Base-by-base conservation (phyloP, 2,329 filamentous ascomycete genomes). In the Zalaria sp. region DNA sequence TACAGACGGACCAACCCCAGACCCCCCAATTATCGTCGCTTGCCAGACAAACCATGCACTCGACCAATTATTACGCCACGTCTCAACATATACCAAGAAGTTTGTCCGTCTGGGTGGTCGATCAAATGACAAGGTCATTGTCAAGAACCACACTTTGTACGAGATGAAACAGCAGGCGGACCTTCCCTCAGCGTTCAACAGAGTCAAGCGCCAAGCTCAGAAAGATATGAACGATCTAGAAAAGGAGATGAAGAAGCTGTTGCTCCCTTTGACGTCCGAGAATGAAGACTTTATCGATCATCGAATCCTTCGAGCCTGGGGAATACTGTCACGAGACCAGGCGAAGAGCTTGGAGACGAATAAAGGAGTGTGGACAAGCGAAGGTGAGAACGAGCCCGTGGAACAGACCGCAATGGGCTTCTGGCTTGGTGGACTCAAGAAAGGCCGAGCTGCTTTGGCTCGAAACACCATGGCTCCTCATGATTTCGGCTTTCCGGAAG, bases 41-140 rank as follows among this genome's bases (percentile, higher is more conserved):
- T 86, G 85, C 5, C 86, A 94, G 52, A 95, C 87, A 0, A 95
- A 95, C 45, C 86, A 94, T 58, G 87, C 87, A 0, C 64, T 94
- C 0, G 87, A 95, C 51, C 87, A 94, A 54, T 66, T 95, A 0
- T 65, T 94, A 0, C 62, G 65, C 1, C 75, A 80, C 42, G 68
- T 86, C 10, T 66, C 76, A 1, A 54, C 64, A 4, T n/a, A 32
- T 7, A n/a, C 7, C 7, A 7, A 7, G 7, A 10, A n/a, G n/a
- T 78, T 87, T 43, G 63, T 81, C 38, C 72, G 80, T 5, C 61
- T 84, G 6, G 86, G 86, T 35, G 77, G 79, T 2, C 73, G 82
- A 27, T 83, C 81, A 11, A 72, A 75, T 40, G 79, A 83, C 45
- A 61, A 66, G 1, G 68, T 71, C 0, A 54, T 67, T 25, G 79